Evolutionary conservation across 495 filamentous ascomycete species (phyloP).

Genomic region (Tuber magnatum): DNA sequence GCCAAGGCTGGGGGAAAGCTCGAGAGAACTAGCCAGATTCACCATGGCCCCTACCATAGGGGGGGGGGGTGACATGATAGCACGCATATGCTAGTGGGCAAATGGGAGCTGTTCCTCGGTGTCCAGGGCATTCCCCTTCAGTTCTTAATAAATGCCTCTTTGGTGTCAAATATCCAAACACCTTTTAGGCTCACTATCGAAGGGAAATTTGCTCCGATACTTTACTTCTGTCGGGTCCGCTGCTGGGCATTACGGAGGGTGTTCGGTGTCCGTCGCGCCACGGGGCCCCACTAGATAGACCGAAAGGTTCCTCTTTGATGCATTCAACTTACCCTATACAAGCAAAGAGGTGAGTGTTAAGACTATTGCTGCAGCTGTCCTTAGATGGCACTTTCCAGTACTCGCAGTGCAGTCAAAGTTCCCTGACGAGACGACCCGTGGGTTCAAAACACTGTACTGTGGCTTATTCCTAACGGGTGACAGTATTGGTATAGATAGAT

Average conservation of each 20-base stretch:
- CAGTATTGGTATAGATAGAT: background rate
- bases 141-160: background rate
- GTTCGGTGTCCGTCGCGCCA: background rate
- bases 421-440: background rate
- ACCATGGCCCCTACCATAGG: too few species aligned
- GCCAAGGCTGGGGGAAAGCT: background rate
- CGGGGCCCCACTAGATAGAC: background rate
- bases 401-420: background rate
- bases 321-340: background rate
- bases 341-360: background rate
- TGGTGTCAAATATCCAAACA: background rate
- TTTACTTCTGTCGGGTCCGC: background rate
- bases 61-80: background rate
- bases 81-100: background rate
- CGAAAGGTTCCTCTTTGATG: background rate
- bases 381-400: background rate
- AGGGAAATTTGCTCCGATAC: background rate
- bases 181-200: background rate
- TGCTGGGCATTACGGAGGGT: background rate
- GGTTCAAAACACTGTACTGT: background rate
- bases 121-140: background rate
- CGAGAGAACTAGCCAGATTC: background rate
- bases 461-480: background rate
- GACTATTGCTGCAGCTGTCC: background rate
- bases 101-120: background rate